A percentile compares a stretch with the other conserved stretches of the same genome.
Evolutionary conservation across 306 rosid species (phyloP).

Genomic region (Rubus parviflorus): DNA sequence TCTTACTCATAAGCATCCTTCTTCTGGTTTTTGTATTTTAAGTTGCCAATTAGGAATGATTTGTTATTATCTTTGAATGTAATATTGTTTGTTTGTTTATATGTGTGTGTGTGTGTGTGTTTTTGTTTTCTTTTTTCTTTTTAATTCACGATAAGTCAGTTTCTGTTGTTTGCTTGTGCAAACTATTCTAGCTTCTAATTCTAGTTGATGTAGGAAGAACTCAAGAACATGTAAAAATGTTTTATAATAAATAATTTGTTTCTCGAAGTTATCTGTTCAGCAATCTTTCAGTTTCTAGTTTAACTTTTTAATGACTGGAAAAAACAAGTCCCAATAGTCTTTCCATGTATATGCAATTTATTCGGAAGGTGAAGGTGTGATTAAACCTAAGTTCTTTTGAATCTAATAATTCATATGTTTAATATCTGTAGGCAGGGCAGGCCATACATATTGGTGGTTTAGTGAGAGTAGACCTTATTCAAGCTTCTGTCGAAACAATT

Average conservation of each 20-base stretch:
- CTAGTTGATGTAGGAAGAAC: constrained; percentile 3
- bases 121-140: background rate
- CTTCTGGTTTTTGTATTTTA: background rate
- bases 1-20: background rate
- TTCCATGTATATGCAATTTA: background rate
- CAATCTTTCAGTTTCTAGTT: background rate
- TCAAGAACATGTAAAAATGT: background rate
- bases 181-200: background rate
- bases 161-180: background rate
- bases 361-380: background rate
- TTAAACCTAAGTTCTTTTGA: background rate
- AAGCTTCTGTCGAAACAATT: constrained; percentile 75
- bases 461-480: constrained; percentile 68
- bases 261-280: background rate
- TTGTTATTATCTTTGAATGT: background rate
- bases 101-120: background rate
- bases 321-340: background rate
- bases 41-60: background rate
- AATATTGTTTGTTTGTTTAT: background rate
- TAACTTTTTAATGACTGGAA: background rate
- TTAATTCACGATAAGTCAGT: background rate
- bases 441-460: constrained; percentile 77
- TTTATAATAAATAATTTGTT: background rate
- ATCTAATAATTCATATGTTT: constrained; percentile 15
- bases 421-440: constrained; percentile 73